These are phyloP conservation scores for Xanthoconium purpureum DNA, from an alignment of 768 basidiomycete genomes.

Conservation along the genomic window DNA sequence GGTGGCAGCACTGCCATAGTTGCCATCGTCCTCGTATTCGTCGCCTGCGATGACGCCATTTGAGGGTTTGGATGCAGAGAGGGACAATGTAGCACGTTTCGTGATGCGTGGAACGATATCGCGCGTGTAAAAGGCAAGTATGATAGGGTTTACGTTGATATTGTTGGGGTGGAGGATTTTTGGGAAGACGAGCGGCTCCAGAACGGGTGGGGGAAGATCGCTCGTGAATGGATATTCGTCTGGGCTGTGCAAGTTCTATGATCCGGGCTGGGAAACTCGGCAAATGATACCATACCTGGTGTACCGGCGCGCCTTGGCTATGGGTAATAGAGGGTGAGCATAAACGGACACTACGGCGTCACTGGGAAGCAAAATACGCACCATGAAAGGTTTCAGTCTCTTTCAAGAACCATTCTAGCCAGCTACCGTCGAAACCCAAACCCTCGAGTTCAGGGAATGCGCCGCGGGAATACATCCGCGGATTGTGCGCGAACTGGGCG, in stretches of 20 bases:
- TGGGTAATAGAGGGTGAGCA: neutral
- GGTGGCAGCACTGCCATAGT: slow-evolving; percentile 94
- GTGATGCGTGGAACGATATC: slow-evolving; percentile 90
- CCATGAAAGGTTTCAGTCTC: slow-evolving; percentile 96
- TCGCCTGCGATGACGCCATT: slow-evolving; percentile 63
- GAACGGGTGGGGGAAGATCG: slow-evolving; percentile 77
- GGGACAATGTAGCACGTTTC: slow-evolving; percentile 59
- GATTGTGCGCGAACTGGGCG: slow-evolving; percentile 94
- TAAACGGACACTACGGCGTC: neutral
- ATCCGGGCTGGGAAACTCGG: neutral
- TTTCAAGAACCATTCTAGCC: slow-evolving; percentile 97
- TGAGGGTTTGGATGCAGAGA: slow-evolving; percentile 64
- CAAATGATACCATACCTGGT: slow-evolving; percentile 61
- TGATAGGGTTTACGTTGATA: slow-evolving; percentile 84
- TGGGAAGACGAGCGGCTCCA: slow-evolving; percentile 72
- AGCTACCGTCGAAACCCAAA: slow-evolving; percentile 77
- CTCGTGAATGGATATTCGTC: slow-evolving; percentile 96
- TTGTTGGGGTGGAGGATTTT: slow-evolving; percentile 73
- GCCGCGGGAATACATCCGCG: slow-evolving; percentile 78
- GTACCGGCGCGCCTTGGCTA: slow-evolving; percentile 93
- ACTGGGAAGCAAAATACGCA: slow-evolving; percentile 44
- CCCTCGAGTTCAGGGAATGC: slow-evolving; percentile 76
- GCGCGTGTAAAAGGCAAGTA: slow-evolving; percentile 85
- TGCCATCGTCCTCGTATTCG: slow-evolving; percentile 90
- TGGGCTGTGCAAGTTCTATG: slow-evolving; percentile 53